Base-by-base conservation (phyloP, 208 protist species). In the Trypanosoma melophagium region DNA sequence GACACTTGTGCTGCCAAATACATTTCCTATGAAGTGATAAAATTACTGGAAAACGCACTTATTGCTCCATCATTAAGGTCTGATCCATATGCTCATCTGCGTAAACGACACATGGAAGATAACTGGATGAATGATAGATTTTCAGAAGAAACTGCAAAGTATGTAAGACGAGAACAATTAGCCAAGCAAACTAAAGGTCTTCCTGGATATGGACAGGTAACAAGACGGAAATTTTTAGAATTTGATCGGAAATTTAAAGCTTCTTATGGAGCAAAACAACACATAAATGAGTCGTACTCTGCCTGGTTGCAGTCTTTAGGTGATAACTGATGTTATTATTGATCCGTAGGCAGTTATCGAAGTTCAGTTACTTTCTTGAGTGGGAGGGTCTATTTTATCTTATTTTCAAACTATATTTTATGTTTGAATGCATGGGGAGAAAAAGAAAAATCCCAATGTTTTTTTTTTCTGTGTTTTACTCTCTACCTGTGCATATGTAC, bases 101-200 rank as follows among this genome's bases (percentile, higher is more conserved):
- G 90, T 56, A 96, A 93, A 74, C 85, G 87, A 13, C 90, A 96
- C 66, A 91, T 94, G 83, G 87, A 96, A 63, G 87, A 94, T 70
- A 94, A 89, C 71, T 96, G 87, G 86, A 91, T 96, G 84, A 91
- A 96, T 66, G 87, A 96, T 62, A 81, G 79, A 64, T 96, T 92
- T 62, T 92, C 85, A 0, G 90, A 96, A 65, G 82, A 93, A 59
- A 71, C 80, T 4, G 86, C 86, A 47, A 81, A 76, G 72, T 89
- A 89, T 65, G 74, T 96, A 22, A 90, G 71, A 24, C 83, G 87
- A 2, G 80, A 87, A 22, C 65, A 80, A n/a, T 66, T 96, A n/a
- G 87, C 83, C 10, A 81, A 84, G 31, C 81, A 94, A 12, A 96
- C 87, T 22, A 86, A 84, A 63, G 85, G 86, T 13, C 86, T 92